These are phyloP conservation scores for Metarhizium guizhouense DNA, from an alignment of 2,329 filamentous ascomycete species.

Conservation along the genomic window DNA sequence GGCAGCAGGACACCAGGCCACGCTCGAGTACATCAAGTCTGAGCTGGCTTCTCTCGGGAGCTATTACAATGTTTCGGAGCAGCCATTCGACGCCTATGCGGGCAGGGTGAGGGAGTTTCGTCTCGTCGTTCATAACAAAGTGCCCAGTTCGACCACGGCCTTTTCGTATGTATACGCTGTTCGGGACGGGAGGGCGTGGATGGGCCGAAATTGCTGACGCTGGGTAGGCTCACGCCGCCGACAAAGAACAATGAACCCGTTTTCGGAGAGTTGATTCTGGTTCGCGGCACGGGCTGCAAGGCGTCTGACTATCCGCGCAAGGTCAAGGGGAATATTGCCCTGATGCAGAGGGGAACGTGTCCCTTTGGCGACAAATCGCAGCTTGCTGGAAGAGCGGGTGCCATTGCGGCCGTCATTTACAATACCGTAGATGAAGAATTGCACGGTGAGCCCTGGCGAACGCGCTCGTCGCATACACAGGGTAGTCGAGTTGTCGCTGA, in stretches of 20 bases:
- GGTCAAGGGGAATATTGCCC: slow-evolving; percentile 55
- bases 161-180: slow-evolving; percentile 29
- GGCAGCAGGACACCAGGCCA: slow-evolving; percentile 50
- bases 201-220: background rate
- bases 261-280: slow-evolving; percentile 49
- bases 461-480: no score
- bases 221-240: slow-evolving; percentile 52
- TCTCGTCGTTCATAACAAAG: slow-evolving; percentile 44
- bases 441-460: slow-evolving; percentile 25
- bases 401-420: slow-evolving; percentile 63
- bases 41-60: slow-evolving; percentile 44
- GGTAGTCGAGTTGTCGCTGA: background rate
- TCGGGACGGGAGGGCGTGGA: background rate
- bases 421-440: slow-evolving; percentile 58
- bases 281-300: slow-evolving; percentile 54
- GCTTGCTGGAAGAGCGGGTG: slow-evolving; percentile 59
- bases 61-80: slow-evolving; percentile 55
- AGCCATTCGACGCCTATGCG: slow-evolving; percentile 54
- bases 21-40: slow-evolving; percentile 52
- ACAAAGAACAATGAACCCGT: slow-evolving; percentile 52
- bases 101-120: slow-evolving; percentile 51
- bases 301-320: slow-evolving; percentile 52
- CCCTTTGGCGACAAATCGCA: slow-evolving; percentile 63
- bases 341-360: slow-evolving; percentile 63
- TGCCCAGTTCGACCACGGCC: slow-evolving; percentile 40